Percentiles rank a stretch among this genome's conserved stretches.
Evolutionary conservation across 2,329 filamentous ascomycete genomes (phyloP).

Genomic region (Beauveria varroae): DNA sequence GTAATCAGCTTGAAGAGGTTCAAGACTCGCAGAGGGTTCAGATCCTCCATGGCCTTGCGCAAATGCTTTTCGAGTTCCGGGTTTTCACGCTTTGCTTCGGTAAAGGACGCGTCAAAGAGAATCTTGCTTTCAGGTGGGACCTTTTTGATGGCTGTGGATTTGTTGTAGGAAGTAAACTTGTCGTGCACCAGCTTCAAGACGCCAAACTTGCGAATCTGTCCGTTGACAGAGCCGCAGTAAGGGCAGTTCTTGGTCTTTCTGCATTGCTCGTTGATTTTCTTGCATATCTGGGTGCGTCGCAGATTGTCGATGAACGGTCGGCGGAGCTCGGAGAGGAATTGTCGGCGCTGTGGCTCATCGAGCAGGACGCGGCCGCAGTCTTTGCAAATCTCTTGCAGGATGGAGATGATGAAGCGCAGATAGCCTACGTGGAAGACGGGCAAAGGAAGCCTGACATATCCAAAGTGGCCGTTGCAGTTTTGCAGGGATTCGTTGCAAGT

Average conservation of each 20-base stretch:
- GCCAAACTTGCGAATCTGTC: constrained; percentile 83
- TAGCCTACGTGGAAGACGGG: constrained; percentile 96
- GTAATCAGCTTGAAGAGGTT: constrained; percentile 88
- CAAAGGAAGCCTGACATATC: constrained; percentile 81
- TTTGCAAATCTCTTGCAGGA: constrained; percentile 94
- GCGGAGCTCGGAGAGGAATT: constrained; percentile 72
- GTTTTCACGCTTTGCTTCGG: constrained; percentile 67
- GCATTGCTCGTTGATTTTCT: constrained; percentile 83
- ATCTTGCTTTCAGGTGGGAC: constrained; percentile 73
- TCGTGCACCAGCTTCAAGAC: constrained; percentile 94
- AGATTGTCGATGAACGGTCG: constrained; percentile 80
- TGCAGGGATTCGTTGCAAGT: constrained; percentile 79
- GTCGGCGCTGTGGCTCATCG: constrained; percentile 68
- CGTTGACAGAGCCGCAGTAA: constrained; percentile 75
- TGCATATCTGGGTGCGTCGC: constrained; percentile 73
- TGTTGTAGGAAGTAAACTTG: constrained; percentile 82
- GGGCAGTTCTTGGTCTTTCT: constrained; percentile 78
- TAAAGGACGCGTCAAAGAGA: constrained; percentile 79
- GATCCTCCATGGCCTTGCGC: constrained; percentile 86
- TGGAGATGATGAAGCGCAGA: constrained; percentile 83
- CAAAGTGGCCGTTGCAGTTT: constrained; percentile 91
- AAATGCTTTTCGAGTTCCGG: constrained; percentile 84
- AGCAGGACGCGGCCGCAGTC: constrained; percentile 79
- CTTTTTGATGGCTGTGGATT: constrained; percentile 81
- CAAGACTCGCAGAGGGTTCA: constrained; percentile 81